Conservation (phyloP, 1,284 basidiomycete genomes). For the Ganoderma boninense region DNA sequence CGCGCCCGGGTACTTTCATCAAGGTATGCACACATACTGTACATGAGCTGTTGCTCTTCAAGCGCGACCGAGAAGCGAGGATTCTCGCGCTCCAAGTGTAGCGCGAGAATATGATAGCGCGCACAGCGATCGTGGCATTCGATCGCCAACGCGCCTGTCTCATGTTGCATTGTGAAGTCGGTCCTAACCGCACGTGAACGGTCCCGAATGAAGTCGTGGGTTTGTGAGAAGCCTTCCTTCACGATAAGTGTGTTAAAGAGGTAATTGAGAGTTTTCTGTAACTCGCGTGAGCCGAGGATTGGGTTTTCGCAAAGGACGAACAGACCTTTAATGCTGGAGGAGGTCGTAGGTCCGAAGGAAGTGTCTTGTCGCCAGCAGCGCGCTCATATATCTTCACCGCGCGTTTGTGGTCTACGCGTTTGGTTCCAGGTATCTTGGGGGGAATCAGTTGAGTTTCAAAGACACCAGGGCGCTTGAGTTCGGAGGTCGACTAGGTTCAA, state of each 20-base stretch:
- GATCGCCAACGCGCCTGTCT: slow-evolving; percentile 81
- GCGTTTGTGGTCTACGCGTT: slow-evolving; percentile 83
- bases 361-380: slow-evolving; percentile 90
- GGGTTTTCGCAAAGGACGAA: slow-evolving; percentile 6
- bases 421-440: slow-evolving; percentile 72
- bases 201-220: slow-evolving; percentile 91
- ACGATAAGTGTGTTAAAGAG: slow-evolving; percentile 87
- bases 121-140: slow-evolving; percentile 95
- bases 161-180: slow-evolving; percentile 95
- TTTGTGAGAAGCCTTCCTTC: slow-evolving; percentile 71
- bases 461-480: slow-evolving; percentile 2
- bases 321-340: slow-evolving; percentile 82
- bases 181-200: slow-evolving; percentile 91
- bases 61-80: slow-evolving; percentile 72
- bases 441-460: slow-evolving; percentile 42
- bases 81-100: slow-evolving; percentile 78
- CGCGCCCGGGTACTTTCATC: not conserved
- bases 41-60: slow-evolving; percentile 91
- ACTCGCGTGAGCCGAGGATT: slow-evolving; percentile 13
- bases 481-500: slow-evolving; percentile 23
- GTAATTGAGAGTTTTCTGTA: slow-evolving; percentile 88
- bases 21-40: slow-evolving; percentile 63
- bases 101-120: slow-evolving; percentile 90
- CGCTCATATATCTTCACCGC: slow-evolving; percentile 97
- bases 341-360: slow-evolving; percentile 94